A percentile compares a stretch with the other conserved stretches of the same genome.
Evolutionary conservation across 164 flowering plant species (phyloP).

Genomic region (Macadamia integrifolia): DNA sequence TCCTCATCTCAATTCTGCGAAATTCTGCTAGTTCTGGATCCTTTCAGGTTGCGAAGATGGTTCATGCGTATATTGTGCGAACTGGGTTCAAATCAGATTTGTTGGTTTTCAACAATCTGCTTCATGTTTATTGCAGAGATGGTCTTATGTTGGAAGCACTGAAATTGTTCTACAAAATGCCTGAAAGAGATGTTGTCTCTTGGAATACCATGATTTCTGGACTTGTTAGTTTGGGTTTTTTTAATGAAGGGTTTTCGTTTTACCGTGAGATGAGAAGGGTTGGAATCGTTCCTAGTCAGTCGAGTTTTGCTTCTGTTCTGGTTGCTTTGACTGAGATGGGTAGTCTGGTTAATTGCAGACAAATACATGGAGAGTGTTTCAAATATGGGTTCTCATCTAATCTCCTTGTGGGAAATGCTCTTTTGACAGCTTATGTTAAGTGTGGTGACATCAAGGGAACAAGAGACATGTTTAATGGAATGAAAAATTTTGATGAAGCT

Average conservation of each 20-base stretch:
- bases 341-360: constrained; percentile 6
- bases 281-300: constrained; percentile 18
- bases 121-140: constrained; percentile 10
- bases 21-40: constrained; percentile 11
- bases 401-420: constrained; percentile 18
- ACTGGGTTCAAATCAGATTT: constrained; percentile 14
- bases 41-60: constrained; percentile 9
- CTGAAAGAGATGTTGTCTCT: constrained; percentile 21
- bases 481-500: constrained; percentile 17
- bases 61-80: constrained; percentile 18
- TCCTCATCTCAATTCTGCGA: constrained; percentile 18
- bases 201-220: constrained; percentile 29
- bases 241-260: constrained; percentile 6
- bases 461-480: constrained; percentile 13
- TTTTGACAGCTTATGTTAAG: constrained; percentile 21
- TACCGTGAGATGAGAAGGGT: constrained; percentile 19
- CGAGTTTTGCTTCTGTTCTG: constrained; percentile 20
- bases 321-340: constrained; percentile 14
- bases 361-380: constrained; percentile 21
- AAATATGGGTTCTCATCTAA: constrained; percentile 22
- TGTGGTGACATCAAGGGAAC: constrained; percentile 13
- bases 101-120: constrained; percentile 16
- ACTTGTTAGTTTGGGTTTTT: constrained; percentile 6
- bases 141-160: constrained; percentile 5
- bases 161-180: constrained; percentile 19